Evolutionary conservation across 176 grass and related monocot species (phyloP).

Genomic region (Chrysopogon serrulatus): DNA sequence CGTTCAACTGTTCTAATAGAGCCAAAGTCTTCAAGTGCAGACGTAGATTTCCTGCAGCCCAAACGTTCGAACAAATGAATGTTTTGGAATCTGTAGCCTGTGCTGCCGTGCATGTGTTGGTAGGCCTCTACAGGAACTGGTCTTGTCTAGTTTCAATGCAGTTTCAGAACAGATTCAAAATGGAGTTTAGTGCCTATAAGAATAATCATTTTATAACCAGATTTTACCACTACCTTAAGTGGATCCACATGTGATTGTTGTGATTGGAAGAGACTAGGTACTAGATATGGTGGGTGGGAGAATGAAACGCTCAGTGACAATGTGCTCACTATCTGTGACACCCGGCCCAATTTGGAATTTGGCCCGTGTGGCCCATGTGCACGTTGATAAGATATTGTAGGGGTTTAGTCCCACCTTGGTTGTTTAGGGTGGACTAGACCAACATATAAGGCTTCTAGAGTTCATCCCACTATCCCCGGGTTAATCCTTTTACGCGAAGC

Average conservation of each 20-base stretch:
- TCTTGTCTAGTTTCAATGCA: background rate
- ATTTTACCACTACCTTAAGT: background rate
- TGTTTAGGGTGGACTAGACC: too few relatives aligned
- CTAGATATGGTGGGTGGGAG: background rate
- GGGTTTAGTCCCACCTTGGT: too few relatives aligned
- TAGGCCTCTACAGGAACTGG: background rate
- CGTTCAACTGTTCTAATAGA: background rate
- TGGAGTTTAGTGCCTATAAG: background rate
- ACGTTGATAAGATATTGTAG: too few relatives aligned
- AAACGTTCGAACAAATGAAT: background rate
- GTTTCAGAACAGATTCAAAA: background rate
- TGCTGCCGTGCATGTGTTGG: background rate
- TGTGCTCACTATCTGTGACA: too few relatives aligned
- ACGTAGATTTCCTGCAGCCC: background rate
- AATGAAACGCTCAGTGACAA: background rate
- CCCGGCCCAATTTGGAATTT: too few relatives aligned
- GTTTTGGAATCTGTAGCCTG: background rate
- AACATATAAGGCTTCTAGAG: too few relatives aligned
- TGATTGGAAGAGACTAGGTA: background rate
- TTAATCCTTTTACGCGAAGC: too few relatives aligned
- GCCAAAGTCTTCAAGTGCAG: background rate
- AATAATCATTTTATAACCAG: background rate
- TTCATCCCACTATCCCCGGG: too few relatives aligned
- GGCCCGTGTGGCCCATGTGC: too few relatives aligned
- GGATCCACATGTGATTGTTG: background rate